Conservation (phyloP, 495 filamentous ascomycete species). For the Tuber calosporum region DNA sequence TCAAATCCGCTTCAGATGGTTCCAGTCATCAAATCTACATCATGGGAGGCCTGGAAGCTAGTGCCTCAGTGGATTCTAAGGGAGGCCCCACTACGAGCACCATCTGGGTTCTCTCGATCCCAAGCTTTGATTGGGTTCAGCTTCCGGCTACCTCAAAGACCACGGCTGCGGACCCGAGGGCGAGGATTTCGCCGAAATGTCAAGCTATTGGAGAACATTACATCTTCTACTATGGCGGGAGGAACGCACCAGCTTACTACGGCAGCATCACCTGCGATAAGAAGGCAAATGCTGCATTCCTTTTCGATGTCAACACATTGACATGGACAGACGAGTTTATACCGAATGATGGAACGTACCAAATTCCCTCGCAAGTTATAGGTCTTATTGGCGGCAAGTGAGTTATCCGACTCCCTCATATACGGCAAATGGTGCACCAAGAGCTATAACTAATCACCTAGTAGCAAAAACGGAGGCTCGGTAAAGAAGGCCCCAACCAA, state of each 20-base stretch:
- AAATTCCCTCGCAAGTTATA: not conserved
- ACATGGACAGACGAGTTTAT: slow-evolving; percentile 12
- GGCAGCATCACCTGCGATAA: slow-evolving; percentile 1
- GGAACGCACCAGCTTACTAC: not conserved
- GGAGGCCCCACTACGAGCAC: not conserved
- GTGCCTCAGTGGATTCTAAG: not conserved
- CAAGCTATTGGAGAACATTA: slow-evolving; percentile 13
- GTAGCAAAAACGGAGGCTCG: not conserved
- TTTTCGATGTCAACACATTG: slow-evolving; percentile 8
- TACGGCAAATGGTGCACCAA: not conserved
- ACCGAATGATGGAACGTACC: not conserved
- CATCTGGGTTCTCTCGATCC: slow-evolving; percentile 19
- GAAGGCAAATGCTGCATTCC: slow-evolving; percentile 5
- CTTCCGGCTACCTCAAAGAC: not conserved
- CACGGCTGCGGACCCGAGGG: not conserved
- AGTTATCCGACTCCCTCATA: not conserved
- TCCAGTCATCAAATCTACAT: slow-evolving; percentile 20
- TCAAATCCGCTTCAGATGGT: slow-evolving; percentile 11
- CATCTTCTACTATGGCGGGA: slow-evolving; percentile 17
- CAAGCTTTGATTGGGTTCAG: slow-evolving; percentile 14
- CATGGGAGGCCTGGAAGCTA: slow-evolving; percentile 4
- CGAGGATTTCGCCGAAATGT: slow-evolving; percentile 1
- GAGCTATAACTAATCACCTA: not conserved
- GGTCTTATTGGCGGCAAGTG: not conserved
- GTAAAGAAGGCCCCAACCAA: not conserved